phyloP scores from a whole-genome alignment of 1,284 basidiomycete genomes.

The Cutaneotrichosporon daszewskae region DNA sequence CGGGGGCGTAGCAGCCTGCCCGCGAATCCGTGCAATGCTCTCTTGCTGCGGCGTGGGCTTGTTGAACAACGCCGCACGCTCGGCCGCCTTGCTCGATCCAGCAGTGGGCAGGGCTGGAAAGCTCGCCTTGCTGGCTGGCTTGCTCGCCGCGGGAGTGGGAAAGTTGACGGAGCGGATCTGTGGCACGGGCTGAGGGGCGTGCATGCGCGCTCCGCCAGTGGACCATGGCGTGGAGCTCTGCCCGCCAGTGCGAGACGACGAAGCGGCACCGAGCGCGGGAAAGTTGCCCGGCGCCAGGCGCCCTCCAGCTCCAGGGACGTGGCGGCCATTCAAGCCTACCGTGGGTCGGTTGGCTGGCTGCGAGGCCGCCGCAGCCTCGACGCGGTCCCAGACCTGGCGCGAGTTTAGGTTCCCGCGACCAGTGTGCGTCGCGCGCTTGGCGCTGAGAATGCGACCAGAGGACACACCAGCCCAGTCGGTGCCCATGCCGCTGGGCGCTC shows the following conservation, averaged over 20 bases:
- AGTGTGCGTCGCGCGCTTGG: constrained; percentile 65
- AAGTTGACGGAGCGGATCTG: constrained; percentile 41
- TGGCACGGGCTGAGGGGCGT: constrained; percentile 27
- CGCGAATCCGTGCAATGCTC: constrained; percentile 65
- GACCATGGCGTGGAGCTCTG: constrained; percentile 43
- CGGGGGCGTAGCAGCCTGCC: constrained; percentile 51
- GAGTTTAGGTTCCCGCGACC: constrained; percentile 54
- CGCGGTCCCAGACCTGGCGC: constrained; percentile 73
- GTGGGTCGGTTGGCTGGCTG: constrained; percentile 52
- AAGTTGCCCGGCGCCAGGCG: constrained; percentile 22
- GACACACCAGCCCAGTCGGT: constrained; percentile 69
- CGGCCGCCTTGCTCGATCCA: constrained; percentile 32
- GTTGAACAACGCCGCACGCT: constrained; percentile 42
- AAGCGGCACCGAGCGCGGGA: constrained; percentile 29
- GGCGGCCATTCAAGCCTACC: constrained; percentile 35
- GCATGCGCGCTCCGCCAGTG: constrained; percentile 35
- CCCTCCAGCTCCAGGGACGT: constrained; percentile 34
- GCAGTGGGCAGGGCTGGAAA: constrained; percentile 68
- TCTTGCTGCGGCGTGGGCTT: constrained; percentile 59
- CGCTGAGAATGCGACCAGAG: constrained; percentile 72
- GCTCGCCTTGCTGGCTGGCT: constrained; percentile 48
- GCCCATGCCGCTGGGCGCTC: constrained; percentile 52
- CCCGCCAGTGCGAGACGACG: constrained; percentile 11
- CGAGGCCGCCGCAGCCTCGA: constrained; percentile 72
- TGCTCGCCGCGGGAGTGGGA: constrained; percentile 16